These are phyloP conservation scores for Lentinula sp. DNA, from an alignment of 768 basidiomycete species.

Conservation along the genomic window DNA sequence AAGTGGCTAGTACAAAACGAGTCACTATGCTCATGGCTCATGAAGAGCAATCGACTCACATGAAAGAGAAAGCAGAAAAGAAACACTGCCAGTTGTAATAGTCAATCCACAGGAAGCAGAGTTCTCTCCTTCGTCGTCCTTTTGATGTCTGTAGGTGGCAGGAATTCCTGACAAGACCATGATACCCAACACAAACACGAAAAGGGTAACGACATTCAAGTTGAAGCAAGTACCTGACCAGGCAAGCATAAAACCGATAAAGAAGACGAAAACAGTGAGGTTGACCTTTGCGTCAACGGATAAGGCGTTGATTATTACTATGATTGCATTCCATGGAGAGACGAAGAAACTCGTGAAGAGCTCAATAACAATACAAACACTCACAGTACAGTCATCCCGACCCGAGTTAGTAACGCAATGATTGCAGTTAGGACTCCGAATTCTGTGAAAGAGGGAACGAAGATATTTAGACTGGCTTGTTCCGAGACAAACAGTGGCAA, in stretches of 20 bases:
- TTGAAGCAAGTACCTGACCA: neutral
- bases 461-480: too few relatives aligned
- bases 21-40: neutral
- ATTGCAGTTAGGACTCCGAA: neutral
- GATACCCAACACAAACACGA: neutral
- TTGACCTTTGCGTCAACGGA: conserved; percentile 22
- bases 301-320: neutral
- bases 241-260: conserved; percentile 15
- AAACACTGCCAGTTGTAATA: neutral
- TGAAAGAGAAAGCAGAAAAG: neutral
- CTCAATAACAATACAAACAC: conserved; percentile 6
- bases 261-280: conserved; percentile 27
- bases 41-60: neutral
- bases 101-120: neutral
- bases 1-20: neutral
- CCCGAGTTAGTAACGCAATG: conserved; percentile 21
- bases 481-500: too few relatives aligned
- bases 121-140: neutral
- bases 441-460: too few relatives aligned
- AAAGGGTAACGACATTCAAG: too few relatives aligned
- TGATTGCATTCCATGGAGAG: too few relatives aligned
- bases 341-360: too few relatives aligned
- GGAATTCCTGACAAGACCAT: neutral
- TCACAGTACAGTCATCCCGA: conserved; percentile 28
- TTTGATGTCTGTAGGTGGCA: neutral